Evolutionary conservation across 2,329 filamentous ascomycete genomes (phyloP), one percentile per base, ranked within the genome.

Genomic region (Diatrype stigma): DNA sequence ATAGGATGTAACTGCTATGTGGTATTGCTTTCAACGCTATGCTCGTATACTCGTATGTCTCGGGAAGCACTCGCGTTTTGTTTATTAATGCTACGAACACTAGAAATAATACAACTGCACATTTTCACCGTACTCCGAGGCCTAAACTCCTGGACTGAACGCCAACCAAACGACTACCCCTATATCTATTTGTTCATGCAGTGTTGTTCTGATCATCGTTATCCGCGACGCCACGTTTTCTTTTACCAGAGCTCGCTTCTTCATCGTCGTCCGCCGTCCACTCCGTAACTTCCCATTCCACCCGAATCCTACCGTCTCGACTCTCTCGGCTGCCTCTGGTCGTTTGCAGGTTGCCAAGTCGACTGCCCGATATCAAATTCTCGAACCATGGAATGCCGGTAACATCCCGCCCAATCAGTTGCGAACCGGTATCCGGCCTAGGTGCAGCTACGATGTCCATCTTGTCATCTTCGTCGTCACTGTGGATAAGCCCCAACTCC

Each of bases 371-470:
- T 2, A 95, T 80, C 76, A 96, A 79, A 56, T 82, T 81, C 60
- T 96, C 89, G 59, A 96, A 93, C 89, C 90, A 96, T 0, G 90
- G 88, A 26, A 93, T 79, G 2, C 86, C 86, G 74, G 85, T 89
- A 3, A 83, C 84, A 44, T 89, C 75, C 0, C 81, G 82, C 61
- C 60, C 75, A 55, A 50, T 62, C 53, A 59, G 51, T 42, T 54
- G 67, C 45, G 69, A 57, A 35, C 56, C 65, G 14, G 69, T 67
- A 49, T 61, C 69, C 28, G 64, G 60, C 19, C 63, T 57, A 6
- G 52, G 54, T 53, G 63, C 62, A 51, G 57, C 57, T 5, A 57
- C 55, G 51, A 64, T 42, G 45, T 64, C 54, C 57, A 64, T 59
- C 12, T 51, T 47, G 23, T 61, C 61, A 16, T 60, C 57, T 6